These are phyloP conservation scores for Pleurotus eryngii DNA, from an alignment of 768 basidiomycete genomes.

Conservation along the genomic window DNA sequence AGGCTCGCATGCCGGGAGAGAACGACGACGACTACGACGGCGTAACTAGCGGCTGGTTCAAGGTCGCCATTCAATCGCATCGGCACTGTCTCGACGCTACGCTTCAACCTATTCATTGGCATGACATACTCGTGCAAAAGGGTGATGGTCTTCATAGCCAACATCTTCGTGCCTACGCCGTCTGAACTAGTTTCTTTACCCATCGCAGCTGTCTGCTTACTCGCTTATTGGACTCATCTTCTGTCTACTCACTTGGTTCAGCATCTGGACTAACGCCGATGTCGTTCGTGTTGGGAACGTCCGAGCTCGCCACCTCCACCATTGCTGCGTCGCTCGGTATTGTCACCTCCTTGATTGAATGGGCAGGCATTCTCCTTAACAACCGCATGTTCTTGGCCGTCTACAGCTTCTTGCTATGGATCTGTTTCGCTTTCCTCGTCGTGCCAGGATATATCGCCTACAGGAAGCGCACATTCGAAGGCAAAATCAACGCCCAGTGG, in stretches of 20 bases:
- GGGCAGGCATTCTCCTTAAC: conserved; percentile 80
- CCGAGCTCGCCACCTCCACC: conserved; percentile 69
- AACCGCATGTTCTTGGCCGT: conserved; percentile 78
- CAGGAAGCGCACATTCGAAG: conserved; percentile 70
- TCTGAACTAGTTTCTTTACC: no score
- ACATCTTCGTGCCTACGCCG: conserved; percentile 37
- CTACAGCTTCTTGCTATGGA: conserved; percentile 76
- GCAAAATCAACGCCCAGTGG: conserved; percentile 80
- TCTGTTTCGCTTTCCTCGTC: conserved; percentile 67
- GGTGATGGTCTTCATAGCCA: conserved; percentile 79
- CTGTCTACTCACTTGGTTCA: conserved; percentile 74
- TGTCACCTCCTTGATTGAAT: conserved; percentile 69
- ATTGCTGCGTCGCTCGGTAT: conserved; percentile 56
- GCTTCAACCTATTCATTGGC: no score
- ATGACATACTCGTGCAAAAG: no score
- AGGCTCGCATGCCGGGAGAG: conserved; percentile 47
- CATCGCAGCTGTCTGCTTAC: conserved; percentile 48
- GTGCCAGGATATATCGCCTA: conserved; percentile 78
- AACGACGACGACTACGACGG: conserved; percentile 57
- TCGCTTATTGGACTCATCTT: conserved; percentile 60
- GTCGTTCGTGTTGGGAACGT: conserved; percentile 70
- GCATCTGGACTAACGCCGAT: conserved; percentile 67
- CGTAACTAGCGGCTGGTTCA: conserved; percentile 32
- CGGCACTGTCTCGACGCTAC: no score
- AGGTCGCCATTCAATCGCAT: no score